phyloP scores from a whole-genome alignment of 2,329 filamentous ascomycete species.

The Hortaea werneckii region DNA sequence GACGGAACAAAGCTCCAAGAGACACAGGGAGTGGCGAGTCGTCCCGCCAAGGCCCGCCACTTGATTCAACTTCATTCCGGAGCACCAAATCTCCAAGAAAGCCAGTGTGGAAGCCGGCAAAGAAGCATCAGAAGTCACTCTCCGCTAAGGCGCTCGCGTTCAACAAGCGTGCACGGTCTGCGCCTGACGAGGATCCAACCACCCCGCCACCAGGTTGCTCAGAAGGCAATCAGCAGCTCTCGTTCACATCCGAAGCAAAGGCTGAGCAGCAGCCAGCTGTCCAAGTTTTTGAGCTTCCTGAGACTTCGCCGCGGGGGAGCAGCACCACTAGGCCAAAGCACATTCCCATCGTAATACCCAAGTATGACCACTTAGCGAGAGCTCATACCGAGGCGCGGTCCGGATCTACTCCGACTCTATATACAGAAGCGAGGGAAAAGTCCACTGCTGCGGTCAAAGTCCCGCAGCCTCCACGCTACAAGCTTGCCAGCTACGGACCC shows the following conservation, averaged over 20 bases:
- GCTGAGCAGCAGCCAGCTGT: neutral
- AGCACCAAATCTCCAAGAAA: constrained; percentile 1
- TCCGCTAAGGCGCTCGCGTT: constrained; percentile 6
- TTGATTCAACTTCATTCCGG: neutral
- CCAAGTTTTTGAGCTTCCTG: constrained; percentile 9
- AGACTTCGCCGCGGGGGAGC: constrained; percentile 10
- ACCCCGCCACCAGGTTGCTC: neutral
- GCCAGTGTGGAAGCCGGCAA: constrained; percentile 4
- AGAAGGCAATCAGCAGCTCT: neutral
- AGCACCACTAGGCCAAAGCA: constrained; percentile 28
- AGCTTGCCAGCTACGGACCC: neutral
- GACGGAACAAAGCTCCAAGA: neutral
- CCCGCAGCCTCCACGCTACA: neutral
- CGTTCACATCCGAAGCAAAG: neutral
- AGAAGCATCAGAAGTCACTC: constrained; percentile 11
- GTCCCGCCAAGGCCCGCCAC: neutral
- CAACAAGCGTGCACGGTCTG: constrained; percentile 7
- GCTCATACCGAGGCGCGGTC: constrained; percentile 5
- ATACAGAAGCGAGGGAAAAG: constrained; percentile 5
- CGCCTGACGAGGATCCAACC: neutral
- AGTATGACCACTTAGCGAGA: constrained; percentile 26
- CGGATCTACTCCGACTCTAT: constrained; percentile 7
- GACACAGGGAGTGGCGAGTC: neutral
- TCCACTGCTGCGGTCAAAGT: neutral
- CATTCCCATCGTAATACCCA: constrained; percentile 34